Percentiles rank a stretch among this genome's conserved stretches.
These are phyloP conservation scores for Fraxinus xanthoxyloides DNA, from an alignment of 305 asterid genomes.

Conservation along the genomic window DNA sequence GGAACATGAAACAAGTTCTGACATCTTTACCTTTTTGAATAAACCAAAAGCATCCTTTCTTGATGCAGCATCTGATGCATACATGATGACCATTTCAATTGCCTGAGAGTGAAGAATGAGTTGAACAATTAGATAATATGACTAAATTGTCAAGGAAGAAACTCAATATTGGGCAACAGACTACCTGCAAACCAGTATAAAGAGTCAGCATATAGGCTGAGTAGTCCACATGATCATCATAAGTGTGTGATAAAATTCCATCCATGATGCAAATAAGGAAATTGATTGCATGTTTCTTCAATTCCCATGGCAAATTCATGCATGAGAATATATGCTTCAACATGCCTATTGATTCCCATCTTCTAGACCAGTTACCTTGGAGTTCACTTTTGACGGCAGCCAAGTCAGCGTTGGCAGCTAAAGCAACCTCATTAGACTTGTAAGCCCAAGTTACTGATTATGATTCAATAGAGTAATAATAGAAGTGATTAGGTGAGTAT, in stretches of 20 bases:
- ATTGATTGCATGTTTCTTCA: constrained; percentile 56
- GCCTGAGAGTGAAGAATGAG: constrained; percentile 49
- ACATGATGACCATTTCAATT: constrained; percentile 67
- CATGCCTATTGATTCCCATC: constrained; percentile 81
- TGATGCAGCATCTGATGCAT: constrained; percentile 56
- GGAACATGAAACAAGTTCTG: constrained; percentile 7
- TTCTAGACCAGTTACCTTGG: constrained; percentile 54
- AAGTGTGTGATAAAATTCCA: constrained; percentile 36
- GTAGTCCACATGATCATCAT: constrained; percentile 40
- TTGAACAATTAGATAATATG: background rate
- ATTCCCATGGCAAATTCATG: constrained; percentile 52
- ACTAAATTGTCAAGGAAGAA: constrained; percentile 21
- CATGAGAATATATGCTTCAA: constrained; percentile 56
- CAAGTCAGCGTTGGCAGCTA: constrained; percentile 61
- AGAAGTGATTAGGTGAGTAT: constrained; percentile 23
- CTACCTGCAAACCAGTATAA: constrained; percentile 69
- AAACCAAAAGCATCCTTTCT: constrained; percentile 69
- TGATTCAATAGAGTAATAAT: constrained; percentile 13
- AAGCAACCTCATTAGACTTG: constrained; percentile 57
- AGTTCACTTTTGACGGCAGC: constrained; percentile 52
- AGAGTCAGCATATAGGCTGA: constrained; percentile 46
- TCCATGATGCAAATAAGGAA: constrained; percentile 65
- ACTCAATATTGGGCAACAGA: constrained; percentile 16
- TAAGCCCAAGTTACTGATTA: constrained; percentile 81
- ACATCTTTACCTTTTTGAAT: constrained; percentile 55